These are phyloP conservation scores for Aspergillus spinulosporus DNA, from an alignment of 2,329 filamentous ascomycete species.

Conservation along the genomic window DNA sequence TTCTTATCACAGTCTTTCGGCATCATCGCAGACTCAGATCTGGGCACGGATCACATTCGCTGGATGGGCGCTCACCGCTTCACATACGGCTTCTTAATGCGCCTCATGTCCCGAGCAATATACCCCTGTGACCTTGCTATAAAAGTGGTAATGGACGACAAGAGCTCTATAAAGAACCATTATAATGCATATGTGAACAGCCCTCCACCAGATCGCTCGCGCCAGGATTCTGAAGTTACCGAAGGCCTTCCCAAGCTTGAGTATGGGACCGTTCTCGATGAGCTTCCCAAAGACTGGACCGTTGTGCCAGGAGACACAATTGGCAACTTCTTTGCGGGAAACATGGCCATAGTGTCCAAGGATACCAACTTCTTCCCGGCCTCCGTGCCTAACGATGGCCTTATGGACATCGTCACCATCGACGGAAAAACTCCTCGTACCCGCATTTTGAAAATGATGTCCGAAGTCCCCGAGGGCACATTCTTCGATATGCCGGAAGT, in stretches of 20 bases:
- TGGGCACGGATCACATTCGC: slow-evolving; percentile 84
- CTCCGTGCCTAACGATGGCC: slow-evolving; percentile 77
- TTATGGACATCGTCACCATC: slow-evolving; percentile 80
- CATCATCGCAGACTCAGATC: slow-evolving; percentile 84
- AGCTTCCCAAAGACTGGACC: slow-evolving; percentile 76
- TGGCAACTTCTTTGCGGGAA: slow-evolving; percentile 91
- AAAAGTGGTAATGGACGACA: slow-evolving; percentile 77
- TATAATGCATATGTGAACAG: slow-evolving; percentile 58
- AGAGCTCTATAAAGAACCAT: slow-evolving; percentile 69
- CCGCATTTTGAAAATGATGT: slow-evolving; percentile 68
- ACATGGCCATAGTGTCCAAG: slow-evolving; percentile 90
- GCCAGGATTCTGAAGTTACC: slow-evolving; percentile 42
- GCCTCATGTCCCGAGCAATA: slow-evolving; percentile 71
- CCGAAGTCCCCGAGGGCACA: slow-evolving; percentile 68
- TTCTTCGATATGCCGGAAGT: slow-evolving; percentile 81
- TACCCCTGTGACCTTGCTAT: slow-evolving; percentile 90
- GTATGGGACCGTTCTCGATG: slow-evolving; percentile 77
- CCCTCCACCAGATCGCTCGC: slow-evolving; percentile 22
- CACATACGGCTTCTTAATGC: slow-evolving; percentile 74
- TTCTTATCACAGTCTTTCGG: slow-evolving; percentile 90
- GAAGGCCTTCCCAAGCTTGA: slow-evolving; percentile 68
- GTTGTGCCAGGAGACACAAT: slow-evolving; percentile 71
- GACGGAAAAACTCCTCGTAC: slow-evolving; percentile 70
- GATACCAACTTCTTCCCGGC: slow-evolving; percentile 81
- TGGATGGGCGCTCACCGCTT: slow-evolving; percentile 92